Base-by-base conservation (phyloP, 768 basidiomycete species). In the Xerocomellus dryophilus region DNA sequence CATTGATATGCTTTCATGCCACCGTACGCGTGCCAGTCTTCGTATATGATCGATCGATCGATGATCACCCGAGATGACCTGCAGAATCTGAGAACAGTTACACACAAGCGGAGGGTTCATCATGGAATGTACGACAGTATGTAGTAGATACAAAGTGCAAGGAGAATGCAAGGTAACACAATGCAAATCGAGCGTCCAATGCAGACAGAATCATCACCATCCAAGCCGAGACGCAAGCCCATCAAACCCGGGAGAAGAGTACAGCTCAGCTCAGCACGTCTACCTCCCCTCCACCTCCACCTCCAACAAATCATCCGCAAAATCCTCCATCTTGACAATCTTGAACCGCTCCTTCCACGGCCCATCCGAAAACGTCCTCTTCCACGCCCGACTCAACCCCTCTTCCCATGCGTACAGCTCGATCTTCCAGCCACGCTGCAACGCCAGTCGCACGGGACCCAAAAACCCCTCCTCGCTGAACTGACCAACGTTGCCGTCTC, bases 401-500 rank as follows among this genome's bases (percentile, higher is more conserved):
- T 86, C 84, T 65, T 90, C 87, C 87, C 93, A 98, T 1, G 90
- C 89, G 72, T 93, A 94, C 63, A 98, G 66, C 73, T 98, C 95
- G n/a, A 98, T 93, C 52, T 78, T 80, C 95, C 95, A 98, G 2
- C 95, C 95, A 43, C 86, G 82, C 71, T 84, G 86, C 61, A 98
- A 73, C 5, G 95, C 95, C 12, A 86, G 84, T 53, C 90, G 76
- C 12, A 94, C 91, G 41, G 89, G 88, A 0, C 93, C 93, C 23
- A 94, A 68, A 73, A 97, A 98, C 7, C 95, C 95, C 63, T 93
- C 89, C 55, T 92, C 89, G 69, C 85, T 95, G 67, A 96, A 97
- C 67, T 96, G 89, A 6, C 90, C 89, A 10, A 88, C 86, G 63
- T 92, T 91, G 21, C 93, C 93, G 69, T 98, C 95, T 5, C 95